These are phyloP conservation scores for Phytopythium mirpurense DNA, from an alignment of 352 stramenopile species.

Conservation along the genomic window DNA sequence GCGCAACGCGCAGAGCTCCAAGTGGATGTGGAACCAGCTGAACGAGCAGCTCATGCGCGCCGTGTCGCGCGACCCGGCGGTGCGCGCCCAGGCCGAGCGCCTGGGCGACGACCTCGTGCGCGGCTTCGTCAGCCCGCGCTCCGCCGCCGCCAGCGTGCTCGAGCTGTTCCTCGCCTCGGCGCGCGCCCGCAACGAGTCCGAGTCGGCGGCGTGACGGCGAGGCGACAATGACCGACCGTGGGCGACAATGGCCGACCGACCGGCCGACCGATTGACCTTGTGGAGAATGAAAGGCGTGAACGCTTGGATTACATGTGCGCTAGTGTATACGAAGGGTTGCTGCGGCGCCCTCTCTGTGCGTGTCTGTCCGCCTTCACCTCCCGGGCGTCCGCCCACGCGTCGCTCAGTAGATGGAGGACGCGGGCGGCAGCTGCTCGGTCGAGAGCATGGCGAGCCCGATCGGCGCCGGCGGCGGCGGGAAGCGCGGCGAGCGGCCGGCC, in stretches of 20 bases:
- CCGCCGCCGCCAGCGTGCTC: constrained; percentile 48
- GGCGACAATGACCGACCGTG: too few species aligned
- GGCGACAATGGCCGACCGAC: too few species aligned
- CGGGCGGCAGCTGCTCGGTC: constrained; percentile 42
- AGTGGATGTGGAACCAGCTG: constrained; percentile 81
- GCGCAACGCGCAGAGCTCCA: constrained; percentile 63
- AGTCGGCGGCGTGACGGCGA: not conserved
- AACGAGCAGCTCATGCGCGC: constrained; percentile 71
- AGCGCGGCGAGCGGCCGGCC: constrained; percentile 11
- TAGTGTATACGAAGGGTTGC: constrained; percentile 1
- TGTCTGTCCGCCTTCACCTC: too few species aligned
- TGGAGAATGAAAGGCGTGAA: not conserved
- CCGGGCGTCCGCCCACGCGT: too few species aligned
- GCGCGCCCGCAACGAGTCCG: constrained; percentile 16
- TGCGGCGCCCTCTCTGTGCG: constrained; percentile 6
- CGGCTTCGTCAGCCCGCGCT: constrained; percentile 62
- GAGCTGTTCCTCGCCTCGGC: constrained; percentile 59
- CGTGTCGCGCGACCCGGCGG: constrained; percentile 36
- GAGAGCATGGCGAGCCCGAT: constrained; percentile 46
- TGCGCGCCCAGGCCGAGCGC: constrained; percentile 40
- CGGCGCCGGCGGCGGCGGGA: constrained; percentile 17
- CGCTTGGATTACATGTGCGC: constrained; percentile 1
- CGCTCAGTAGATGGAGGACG: constrained; percentile 50
- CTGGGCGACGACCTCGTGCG: constrained; percentile 60
- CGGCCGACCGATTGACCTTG: too few species aligned